Evolutionary conservation across 495 filamentous ascomycete genomes (phyloP).

Genomic region (Aspergillus indologenus): DNA sequence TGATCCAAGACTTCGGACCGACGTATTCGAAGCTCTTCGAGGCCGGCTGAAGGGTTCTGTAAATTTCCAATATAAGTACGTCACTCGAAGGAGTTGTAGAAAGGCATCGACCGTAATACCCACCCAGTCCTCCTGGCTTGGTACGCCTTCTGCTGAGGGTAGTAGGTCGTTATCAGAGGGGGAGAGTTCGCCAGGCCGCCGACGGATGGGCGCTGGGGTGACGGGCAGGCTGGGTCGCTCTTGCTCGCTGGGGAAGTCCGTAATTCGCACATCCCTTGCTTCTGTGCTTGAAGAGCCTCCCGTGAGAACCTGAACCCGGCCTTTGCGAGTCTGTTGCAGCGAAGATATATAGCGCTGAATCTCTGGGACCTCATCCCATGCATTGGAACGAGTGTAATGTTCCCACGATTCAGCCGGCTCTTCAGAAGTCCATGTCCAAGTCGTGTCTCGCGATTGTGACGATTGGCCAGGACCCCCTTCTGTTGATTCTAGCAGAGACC

Average conservation of each 20-base stretch:
- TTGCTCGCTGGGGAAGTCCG: slow-evolving; percentile 79
- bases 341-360: slow-evolving; percentile 77
- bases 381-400: slow-evolving; percentile 66
- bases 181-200: slow-evolving; percentile 47
- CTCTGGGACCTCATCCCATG: slow-evolving; percentile 82
- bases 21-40: slow-evolving; percentile 64
- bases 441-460: slow-evolving; percentile 27
- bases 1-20: slow-evolving; percentile 57
- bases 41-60: slow-evolving; percentile 67
- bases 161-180: slow-evolving; percentile 38
- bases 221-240: slow-evolving; percentile 90
- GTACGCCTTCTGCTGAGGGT: slow-evolving; percentile 74
- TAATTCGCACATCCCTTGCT: slow-evolving; percentile 56
- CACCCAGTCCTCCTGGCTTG: slow-evolving; percentile 85
- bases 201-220: slow-evolving; percentile 74
- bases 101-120: slow-evolving; percentile 60
- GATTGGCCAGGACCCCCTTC: slow-evolving; percentile 23
- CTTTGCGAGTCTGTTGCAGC: slow-evolving; percentile 61
- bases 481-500: slow-evolving; percentile 25
- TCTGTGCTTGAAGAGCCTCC: slow-evolving; percentile 15
- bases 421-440: slow-evolving; percentile 45
- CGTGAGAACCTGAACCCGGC: slow-evolving; percentile 55
- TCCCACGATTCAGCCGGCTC: slow-evolving; percentile 57
- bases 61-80: slow-evolving; percentile 59
- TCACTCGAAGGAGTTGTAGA: slow-evolving; percentile 49